phyloP scores from a whole-genome alignment of 352 stramenopile genomes.

The Pythium rhizo-oryzae region DNA sequence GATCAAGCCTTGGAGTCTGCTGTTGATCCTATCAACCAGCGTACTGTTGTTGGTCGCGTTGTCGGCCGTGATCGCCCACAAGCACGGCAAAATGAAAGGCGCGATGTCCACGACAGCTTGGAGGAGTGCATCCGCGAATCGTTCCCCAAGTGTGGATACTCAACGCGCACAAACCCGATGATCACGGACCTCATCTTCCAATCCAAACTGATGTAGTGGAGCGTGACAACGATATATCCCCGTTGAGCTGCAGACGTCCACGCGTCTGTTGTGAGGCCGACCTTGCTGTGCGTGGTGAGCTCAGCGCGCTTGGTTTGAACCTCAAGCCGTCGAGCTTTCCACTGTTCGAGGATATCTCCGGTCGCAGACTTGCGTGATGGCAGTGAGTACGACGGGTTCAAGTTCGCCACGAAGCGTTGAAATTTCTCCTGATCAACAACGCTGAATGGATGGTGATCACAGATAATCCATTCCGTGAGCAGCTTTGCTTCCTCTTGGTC shows the following conservation, averaged over 20 bases:
- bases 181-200: constrained; percentile 22
- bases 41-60: constrained; percentile 11
- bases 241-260: constrained; percentile 27
- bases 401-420: not conserved
- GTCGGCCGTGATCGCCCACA: constrained; percentile 11
- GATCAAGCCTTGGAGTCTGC: not conserved
- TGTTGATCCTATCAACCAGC: not conserved
- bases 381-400: not conserved
- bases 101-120: not conserved
- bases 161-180: constrained; percentile 25
- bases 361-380: not conserved
- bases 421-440: not conserved
- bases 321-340: not conserved
- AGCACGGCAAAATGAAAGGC: not conserved
- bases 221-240: constrained; percentile 26
- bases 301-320: too few relatives aligned
- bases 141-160: constrained; percentile 13
- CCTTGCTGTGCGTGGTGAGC: not conserved
- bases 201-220: constrained; percentile 24
- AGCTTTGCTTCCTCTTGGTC: too few relatives aligned
- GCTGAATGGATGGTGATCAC: not conserved
- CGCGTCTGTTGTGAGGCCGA: constrained; percentile 24
- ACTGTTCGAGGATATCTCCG: not conserved
- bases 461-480: not conserved
- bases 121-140: not conserved